Evolutionary conservation across 208 protist species (phyloP), one percentile per base, ranked within the genome.

Genomic region (Leishmania major): DNA sequence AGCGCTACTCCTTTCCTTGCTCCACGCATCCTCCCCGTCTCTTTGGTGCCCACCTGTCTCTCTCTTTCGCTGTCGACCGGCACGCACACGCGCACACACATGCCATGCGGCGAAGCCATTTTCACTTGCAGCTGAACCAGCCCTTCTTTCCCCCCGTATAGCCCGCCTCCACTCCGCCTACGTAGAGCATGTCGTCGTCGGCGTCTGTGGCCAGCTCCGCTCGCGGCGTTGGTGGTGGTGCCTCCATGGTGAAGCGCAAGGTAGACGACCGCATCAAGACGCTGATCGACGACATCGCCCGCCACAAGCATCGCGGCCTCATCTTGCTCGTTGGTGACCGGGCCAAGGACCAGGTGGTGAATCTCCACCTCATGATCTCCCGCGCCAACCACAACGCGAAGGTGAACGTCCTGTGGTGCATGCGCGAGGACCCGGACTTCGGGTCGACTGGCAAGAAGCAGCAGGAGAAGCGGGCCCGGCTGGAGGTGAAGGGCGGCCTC

Each of bases 391-490:
- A 99, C 71, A 99, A 97, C 89, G 92, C 96, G 0, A 96, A 99
- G 78, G 99, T 99, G 37, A 98, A 90, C 60, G 94, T 99, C 67
- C 94, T 99, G 53, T 99, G 99, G 99, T 99, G 99, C 92, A 99
- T 99, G 97, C 99, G 99, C 89, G 99, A 99, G 83, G 99, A 99
- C 43, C 97, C 99, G 17, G 98, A 98, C 81, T 99, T 99, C 86
- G 97, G 94, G 62, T 99, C 94, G 5, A 97, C 94, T 0, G 90
- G 94, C 53, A 90, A 91, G 57, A 98, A 99, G 86, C 96, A 99
- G 91, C 94, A 99, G 73, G 98, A 99, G 87, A 90, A 92, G 57
- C 90, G 98, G 55, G 96, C 99, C 2, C 99, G 99, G 22, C 98
- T 98, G 62, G 97, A 99, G 89, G 96, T 98, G 76, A 95, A 98